Percentiles rank a stretch among this genome's conserved stretches.
Evolutionary conservation across 192 early-diverging fungal genomes (phyloP).

Genomic region (Chytriomyces sp.): DNA sequence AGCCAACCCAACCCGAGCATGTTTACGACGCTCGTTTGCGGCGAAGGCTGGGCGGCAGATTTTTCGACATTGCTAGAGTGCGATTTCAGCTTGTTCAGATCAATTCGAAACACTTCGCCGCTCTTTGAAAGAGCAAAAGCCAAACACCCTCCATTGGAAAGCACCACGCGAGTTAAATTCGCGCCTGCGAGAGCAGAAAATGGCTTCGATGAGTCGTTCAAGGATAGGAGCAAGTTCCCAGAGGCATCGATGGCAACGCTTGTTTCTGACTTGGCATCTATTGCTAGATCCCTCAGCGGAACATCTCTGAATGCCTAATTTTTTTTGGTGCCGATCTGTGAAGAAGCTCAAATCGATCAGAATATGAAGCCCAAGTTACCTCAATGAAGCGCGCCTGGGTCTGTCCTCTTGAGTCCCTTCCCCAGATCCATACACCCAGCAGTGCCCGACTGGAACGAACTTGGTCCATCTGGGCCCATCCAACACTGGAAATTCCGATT

Average conservation of each 20-base stretch:
- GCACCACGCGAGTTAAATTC: background rate
- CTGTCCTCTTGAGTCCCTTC: background rate
- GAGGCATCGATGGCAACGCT: constrained; percentile 15
- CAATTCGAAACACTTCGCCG: constrained; percentile 6
- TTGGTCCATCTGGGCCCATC: constrained; percentile 20
- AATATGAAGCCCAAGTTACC: too few species aligned
- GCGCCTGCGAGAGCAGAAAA: background rate
- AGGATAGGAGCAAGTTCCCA: background rate
- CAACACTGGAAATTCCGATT: constrained; percentile 4
- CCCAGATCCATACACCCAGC: constrained; percentile 28
- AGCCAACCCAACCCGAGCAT: background rate
- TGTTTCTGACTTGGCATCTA: background rate
- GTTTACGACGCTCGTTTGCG: background rate
- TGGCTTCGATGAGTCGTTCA: background rate
- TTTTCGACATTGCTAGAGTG: background rate
- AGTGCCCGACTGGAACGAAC: background rate
- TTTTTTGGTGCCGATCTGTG: background rate
- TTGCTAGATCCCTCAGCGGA: constrained; percentile 17
- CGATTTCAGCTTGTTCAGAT: background rate
- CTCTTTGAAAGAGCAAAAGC: constrained; percentile 2
- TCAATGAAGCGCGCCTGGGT: too few species aligned
- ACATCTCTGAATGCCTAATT: background rate
- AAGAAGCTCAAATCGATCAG: too few species aligned
- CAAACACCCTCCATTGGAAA: background rate
- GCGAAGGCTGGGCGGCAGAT: background rate